phyloP scores from a whole-genome alignment of 116 monocot genomes.

The Dioscorea cayenensis region DNA sequence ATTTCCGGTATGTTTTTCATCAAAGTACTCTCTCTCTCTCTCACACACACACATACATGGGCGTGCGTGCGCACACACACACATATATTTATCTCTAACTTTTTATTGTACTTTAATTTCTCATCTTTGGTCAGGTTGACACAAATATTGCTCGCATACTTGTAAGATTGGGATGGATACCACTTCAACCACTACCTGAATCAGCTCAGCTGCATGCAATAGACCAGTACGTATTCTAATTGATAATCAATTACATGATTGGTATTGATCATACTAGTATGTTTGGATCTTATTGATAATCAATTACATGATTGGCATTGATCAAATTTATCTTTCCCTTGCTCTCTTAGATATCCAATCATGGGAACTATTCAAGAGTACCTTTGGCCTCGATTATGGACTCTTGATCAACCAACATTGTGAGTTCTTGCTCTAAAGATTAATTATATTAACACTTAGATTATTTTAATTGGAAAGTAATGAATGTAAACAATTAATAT shows the following conservation, averaged over 20 bases:
- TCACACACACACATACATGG: too few species aligned
- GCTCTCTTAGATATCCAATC: slow-evolving; percentile 21
- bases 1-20: slow-evolving; percentile 20
- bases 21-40: background rate
- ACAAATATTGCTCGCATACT: slow-evolving; percentile 40
- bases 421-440: slow-evolving; percentile 16
- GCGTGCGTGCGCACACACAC: background rate
- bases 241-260: background rate
- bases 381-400: slow-evolving; percentile 38
- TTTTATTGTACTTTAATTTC: background rate
- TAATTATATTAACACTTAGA: background rate
- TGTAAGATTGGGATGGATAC: slow-evolving; percentile 39
- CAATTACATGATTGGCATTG: background rate
- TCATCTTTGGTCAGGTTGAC: slow-evolving; percentile 16
- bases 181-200: slow-evolving; percentile 36
- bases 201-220: slow-evolving; percentile 28
- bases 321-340: background rate
- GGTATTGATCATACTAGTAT: background rate
- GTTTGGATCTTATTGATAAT: background rate
- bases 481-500: background rate
- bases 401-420: slow-evolving; percentile 34
- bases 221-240: slow-evolving; percentile 16
- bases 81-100: background rate
- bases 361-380: slow-evolving; percentile 30
- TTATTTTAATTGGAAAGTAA: background rate